These are phyloP conservation scores for Calonectria henricotiae DNA, from an alignment of 2,329 filamentous ascomycete genomes.

Conservation along the genomic window DNA sequence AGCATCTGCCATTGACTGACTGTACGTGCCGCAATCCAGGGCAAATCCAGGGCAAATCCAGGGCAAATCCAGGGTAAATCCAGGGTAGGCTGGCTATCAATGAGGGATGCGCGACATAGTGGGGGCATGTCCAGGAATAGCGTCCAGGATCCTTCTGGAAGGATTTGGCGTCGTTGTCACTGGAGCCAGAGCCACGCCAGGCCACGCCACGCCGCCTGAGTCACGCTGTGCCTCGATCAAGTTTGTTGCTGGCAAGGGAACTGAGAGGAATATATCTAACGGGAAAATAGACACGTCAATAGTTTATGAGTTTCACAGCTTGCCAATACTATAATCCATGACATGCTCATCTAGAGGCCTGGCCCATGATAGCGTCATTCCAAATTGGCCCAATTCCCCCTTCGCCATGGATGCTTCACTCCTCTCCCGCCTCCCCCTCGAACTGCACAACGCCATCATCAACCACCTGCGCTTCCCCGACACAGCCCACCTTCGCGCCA, in stretches of 20 bases:
- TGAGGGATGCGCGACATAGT: slow-evolving; percentile 7
- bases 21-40: too few species aligned
- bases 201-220: neutral
- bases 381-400: neutral
- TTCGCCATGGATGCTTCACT: slow-evolving; percentile 15
- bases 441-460: slow-evolving; percentile 27
- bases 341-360: neutral
- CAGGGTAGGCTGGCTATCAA: neutral
- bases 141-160: neutral
- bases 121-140: slow-evolving; percentile 9
- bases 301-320: too few species aligned
- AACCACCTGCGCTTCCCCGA: slow-evolving; percentile 25
- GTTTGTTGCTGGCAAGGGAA: neutral
- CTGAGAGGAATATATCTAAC: neutral
- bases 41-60: neutral
- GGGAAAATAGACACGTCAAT: too few species aligned
- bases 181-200: too few species aligned
- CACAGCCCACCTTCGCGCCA: slow-evolving; percentile 29
- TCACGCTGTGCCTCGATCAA: neutral
- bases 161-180: neutral
- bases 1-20: neutral
- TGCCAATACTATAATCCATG: neutral
- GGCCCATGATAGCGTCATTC: too few species aligned
- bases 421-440: slow-evolving; percentile 23
- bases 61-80: slow-evolving; percentile 1